A percentile compares a stretch with the other conserved stretches of the same genome.
These are phyloP conservation scores for Suillus subluteus DNA, from an alignment of 768 basidiomycete genomes.

Conservation along the genomic window DNA sequence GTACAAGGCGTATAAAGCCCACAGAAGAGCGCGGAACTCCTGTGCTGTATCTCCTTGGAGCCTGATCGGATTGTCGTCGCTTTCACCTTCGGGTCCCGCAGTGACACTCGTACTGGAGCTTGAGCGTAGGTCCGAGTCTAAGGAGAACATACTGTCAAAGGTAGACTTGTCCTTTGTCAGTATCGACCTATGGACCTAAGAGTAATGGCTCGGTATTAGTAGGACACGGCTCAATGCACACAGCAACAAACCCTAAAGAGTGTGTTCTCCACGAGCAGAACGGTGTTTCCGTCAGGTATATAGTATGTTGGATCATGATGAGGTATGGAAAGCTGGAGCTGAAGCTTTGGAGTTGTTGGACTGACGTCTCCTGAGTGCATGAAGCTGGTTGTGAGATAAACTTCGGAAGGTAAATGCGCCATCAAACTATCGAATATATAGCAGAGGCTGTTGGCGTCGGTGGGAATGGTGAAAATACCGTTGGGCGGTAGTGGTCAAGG, in stretches of 20 bases:
- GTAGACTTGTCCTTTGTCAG: constrained; percentile 49
- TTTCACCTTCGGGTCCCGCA: constrained; percentile 46
- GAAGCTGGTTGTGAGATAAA: constrained; percentile 34
- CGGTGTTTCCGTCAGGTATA: constrained; percentile 42
- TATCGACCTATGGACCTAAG: constrained; percentile 43
- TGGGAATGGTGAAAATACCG: constrained; percentile 16
- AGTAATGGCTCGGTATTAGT: constrained; percentile 23
- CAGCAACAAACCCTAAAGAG: constrained; percentile 50
- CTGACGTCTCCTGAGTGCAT: constrained; percentile 37
- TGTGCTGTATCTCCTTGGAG: constrained; percentile 51
- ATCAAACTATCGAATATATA: constrained; percentile 19
- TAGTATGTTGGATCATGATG: constrained; percentile 45
- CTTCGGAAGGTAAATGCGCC: constrained; percentile 35
- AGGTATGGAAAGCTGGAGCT: constrained; percentile 37
- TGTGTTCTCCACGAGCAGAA: constrained; percentile 46
- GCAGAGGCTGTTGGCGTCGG: neutral
- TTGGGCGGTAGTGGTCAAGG: constrained; percentile 16
- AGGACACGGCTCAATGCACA: constrained; percentile 11
- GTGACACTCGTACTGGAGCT: constrained; percentile 28
- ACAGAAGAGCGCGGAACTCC: constrained; percentile 56
- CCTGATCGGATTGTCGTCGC: constrained; percentile 53
- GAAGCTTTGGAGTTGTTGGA: constrained; percentile 38
- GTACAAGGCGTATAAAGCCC: constrained; percentile 56
- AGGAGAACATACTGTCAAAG: constrained; percentile 51
- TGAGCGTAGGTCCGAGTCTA: constrained; percentile 40